These are phyloP conservation scores for Cnidoscolus chayamansa DNA, from an alignment of 441 rosid genomes.

Conservation along the genomic window DNA sequence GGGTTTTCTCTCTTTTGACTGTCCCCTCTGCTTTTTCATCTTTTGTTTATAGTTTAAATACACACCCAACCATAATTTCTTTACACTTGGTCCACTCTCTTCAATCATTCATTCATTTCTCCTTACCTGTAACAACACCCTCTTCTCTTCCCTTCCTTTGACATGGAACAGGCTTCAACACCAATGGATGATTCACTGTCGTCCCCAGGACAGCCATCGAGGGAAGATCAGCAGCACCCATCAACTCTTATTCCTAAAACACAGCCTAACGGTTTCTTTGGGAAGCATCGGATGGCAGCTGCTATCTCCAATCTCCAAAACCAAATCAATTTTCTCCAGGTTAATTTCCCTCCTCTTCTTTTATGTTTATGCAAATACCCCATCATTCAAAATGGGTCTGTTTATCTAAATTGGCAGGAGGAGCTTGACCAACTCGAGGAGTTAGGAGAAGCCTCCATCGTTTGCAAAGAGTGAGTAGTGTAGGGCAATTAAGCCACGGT, in stretches of 20 bases:
- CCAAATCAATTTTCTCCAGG: conserved; percentile 25
- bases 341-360: background rate
- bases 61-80: background rate
- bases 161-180: conserved; percentile 3
- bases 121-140: background rate
- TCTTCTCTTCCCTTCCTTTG: background rate
- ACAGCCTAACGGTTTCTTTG: background rate
- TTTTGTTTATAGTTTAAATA: background rate
- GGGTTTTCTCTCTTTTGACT: background rate
- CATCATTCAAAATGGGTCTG: no score
- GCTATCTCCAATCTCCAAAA: conserved; percentile 21
- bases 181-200: background rate
- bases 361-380: no score
- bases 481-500: no score
- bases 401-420: conserved; percentile 10
- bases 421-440: conserved; percentile 31
- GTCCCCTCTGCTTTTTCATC: background rate
- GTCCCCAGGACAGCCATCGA: background rate
- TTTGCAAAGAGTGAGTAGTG: conserved; percentile 26
- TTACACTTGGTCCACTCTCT: conserved; percentile 7
- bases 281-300: conserved; percentile 23
- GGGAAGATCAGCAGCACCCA: background rate
- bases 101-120: background rate
- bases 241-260: conserved; percentile 1
- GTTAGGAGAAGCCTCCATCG: conserved; percentile 27